Conservation (phyloP, 305 asterid species). For the Ilex paraguariensis region DNA sequence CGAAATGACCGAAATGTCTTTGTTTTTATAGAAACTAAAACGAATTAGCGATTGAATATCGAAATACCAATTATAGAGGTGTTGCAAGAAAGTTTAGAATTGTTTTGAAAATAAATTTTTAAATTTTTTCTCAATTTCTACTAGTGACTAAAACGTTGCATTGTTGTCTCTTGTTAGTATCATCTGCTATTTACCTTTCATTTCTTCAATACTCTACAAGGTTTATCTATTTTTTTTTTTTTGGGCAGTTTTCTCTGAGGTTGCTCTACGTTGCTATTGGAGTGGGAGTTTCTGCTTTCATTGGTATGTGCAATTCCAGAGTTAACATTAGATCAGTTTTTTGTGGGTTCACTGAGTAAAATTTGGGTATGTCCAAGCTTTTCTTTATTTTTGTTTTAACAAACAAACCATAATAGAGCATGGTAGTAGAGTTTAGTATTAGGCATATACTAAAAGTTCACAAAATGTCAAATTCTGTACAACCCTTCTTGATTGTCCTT, state of each 20-base stretch:
- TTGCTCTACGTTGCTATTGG: conserved; percentile 60
- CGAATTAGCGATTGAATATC: background rate
- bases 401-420: no score
- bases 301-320: conserved; percentile 34
- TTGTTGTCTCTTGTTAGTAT: background rate
- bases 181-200: background rate
- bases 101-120: no score
- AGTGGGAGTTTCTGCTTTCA: conserved; percentile 60
- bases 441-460: no score
- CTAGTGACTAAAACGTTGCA: background rate
- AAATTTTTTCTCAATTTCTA: background rate
- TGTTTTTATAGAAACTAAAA: background rate
- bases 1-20: background rate
- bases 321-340: no score
- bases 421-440: no score
- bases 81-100: background rate
- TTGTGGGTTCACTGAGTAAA: background rate
- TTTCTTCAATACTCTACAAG: no score
- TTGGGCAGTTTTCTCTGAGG: conserved; percentile 58
- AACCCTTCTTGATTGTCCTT: no score
- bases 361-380: background rate
- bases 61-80: background rate
- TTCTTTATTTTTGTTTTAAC: background rate
- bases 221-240: conserved; percentile 1
- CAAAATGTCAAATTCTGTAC: no score